These are phyloP conservation scores for Fusarium lateritium DNA, from an alignment of 2,329 filamentous ascomycete species.

Conservation along the genomic window DNA sequence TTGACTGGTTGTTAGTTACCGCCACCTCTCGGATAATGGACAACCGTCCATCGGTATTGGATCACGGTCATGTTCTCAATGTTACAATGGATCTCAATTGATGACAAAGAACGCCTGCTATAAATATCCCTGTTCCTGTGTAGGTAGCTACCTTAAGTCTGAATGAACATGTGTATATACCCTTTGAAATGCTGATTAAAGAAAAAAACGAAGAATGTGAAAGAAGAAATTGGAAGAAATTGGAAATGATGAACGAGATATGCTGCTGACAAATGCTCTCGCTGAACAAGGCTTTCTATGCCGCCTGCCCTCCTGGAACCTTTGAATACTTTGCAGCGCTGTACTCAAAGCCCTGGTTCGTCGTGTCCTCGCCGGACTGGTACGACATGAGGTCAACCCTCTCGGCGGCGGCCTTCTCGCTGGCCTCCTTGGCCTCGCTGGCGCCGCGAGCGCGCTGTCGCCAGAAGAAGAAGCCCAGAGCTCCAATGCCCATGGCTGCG, in stretches of 20 bases:
- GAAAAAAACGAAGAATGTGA: constrained; percentile 6
- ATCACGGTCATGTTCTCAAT: not conserved
- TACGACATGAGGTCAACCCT: constrained; percentile 67
- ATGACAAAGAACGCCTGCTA: constrained; percentile 35
- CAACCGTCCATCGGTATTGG: too few relatives aligned
- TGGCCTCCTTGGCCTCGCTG: constrained; percentile 64
- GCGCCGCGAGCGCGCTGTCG: constrained; percentile 68
- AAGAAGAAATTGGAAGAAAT: not conserved
- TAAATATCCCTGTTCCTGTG: constrained; percentile 25
- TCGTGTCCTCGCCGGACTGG: constrained; percentile 51
- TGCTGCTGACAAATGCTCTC: not conserved
- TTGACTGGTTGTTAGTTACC: too few relatives aligned
- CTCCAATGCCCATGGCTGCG: constrained; percentile 59
- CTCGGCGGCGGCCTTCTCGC: constrained; percentile 62
- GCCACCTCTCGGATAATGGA: too few relatives aligned
- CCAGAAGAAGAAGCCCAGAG: constrained; percentile 67
- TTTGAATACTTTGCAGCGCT: constrained; percentile 40
- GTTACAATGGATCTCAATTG: constrained; percentile 28
- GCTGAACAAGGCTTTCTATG: constrained; percentile 6
- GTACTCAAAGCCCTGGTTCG: constrained; percentile 49
- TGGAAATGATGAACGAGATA: too few relatives aligned
- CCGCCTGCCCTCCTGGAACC: constrained; percentile 26
- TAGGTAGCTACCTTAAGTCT: constrained; percentile 19
- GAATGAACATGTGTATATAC: constrained; percentile 20
- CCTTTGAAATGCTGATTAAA: constrained; percentile 33